These are phyloP conservation scores for Cyathus striatus DNA, from an alignment of 768 basidiomycete species.

Conservation along the genomic window DNA sequence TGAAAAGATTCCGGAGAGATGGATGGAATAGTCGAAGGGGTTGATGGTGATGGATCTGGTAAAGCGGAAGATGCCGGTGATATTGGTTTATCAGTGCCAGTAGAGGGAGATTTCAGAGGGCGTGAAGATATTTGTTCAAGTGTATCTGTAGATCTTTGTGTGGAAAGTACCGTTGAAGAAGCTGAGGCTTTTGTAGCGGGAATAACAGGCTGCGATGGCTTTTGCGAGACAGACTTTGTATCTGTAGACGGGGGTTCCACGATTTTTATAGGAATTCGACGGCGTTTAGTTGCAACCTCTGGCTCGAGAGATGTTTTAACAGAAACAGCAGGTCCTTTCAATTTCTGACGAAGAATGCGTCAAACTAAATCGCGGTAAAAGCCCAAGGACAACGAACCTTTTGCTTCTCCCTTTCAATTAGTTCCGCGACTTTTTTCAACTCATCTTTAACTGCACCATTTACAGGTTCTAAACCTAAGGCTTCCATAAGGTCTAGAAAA, in stretches of 20 bases:
- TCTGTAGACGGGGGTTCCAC: slow-evolving; percentile 29
- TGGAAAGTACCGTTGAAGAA: background rate
- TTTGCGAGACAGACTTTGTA: slow-evolving; percentile 1
- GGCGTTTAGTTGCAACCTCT: slow-evolving; percentile 29
- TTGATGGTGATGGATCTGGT: slow-evolving; percentile 3
- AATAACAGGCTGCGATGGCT: slow-evolving; percentile 2
- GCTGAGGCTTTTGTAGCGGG: background rate
- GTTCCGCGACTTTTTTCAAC: slow-evolving; percentile 41
- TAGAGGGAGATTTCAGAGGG: slow-evolving; percentile 14
- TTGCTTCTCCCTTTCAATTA: slow-evolving; percentile 29
- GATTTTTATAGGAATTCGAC: slow-evolving; percentile 62
- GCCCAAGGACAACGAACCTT: slow-evolving; percentile 31
- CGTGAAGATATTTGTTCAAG: slow-evolving; percentile 16
- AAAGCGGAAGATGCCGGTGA: slow-evolving; percentile 2
- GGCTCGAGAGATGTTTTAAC: slow-evolving; percentile 9
- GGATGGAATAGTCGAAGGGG: slow-evolving; percentile 8
- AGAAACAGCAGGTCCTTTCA: slow-evolving; percentile 10
- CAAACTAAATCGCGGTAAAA: too few relatives aligned
- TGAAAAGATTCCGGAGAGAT: slow-evolving; percentile 3
- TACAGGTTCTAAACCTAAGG: slow-evolving; percentile 55
- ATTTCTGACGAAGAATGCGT: too few relatives aligned
- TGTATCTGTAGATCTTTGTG: background rate
- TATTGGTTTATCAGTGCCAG: too few relatives aligned
- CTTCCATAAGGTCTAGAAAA: slow-evolving; percentile 52
- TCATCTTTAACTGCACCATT: slow-evolving; percentile 65